phyloP scores from a whole-genome alignment of 768 basidiomycete species.

The Agrocybe pediades region DNA sequence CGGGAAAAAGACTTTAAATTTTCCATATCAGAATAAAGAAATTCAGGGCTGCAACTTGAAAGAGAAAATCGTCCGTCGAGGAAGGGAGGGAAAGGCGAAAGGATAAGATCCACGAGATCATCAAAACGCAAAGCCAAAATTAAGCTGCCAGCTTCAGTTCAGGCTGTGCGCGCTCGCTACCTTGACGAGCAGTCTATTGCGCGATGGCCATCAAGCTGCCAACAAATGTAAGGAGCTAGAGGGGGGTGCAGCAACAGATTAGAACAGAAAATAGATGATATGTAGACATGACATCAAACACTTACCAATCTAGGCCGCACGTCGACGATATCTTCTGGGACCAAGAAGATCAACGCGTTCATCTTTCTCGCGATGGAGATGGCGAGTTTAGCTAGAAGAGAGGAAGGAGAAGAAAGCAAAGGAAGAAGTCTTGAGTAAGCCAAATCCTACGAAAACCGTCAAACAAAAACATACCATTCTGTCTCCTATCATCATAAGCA shows the following conservation, averaged over 20 bases:
- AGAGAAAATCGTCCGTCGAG: no score
- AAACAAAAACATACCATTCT: conserved; percentile 76
- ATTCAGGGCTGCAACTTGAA: no score
- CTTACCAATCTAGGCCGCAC: conserved; percentile 86
- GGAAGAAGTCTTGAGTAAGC: conserved; percentile 3
- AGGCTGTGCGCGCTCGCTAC: no score
- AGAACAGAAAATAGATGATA: background rate
- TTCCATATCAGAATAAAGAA: no score
- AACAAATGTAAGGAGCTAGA: conserved; percentile 91
- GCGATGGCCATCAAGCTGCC: conserved; percentile 87
- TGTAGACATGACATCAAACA: conserved; percentile 13
- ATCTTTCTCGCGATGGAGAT: conserved; percentile 99
- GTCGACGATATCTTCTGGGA: conserved; percentile 97
- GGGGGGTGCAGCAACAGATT: background rate
- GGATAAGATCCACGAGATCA: no score
- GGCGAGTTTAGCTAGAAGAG: conserved; percentile 80
- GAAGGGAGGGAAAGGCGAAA: no score
- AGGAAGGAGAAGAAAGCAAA: background rate
- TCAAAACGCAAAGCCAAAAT: no score
- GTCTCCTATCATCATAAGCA: conserved; percentile 84
- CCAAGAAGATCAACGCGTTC: conserved; percentile 94
- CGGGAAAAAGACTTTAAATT: no score
- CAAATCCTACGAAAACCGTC: background rate
- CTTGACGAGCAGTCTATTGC: conserved; percentile 24
- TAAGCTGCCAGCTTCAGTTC: no score